Base-by-base conservation (phyloP, 1,139 yeast genomes). In the Debaryomyces sp. region DNA sequence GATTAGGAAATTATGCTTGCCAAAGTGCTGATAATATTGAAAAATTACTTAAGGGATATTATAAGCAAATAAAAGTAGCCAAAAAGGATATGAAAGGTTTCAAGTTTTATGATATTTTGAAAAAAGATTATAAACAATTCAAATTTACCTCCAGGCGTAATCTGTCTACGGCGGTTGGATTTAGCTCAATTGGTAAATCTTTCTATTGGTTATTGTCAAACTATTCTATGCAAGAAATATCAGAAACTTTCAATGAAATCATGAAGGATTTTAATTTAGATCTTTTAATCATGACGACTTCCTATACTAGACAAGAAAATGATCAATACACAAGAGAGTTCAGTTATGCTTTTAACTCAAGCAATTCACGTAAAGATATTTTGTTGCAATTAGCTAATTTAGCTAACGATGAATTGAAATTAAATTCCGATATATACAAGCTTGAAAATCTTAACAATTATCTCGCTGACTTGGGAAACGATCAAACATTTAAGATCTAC, bases 111-210 rank as follows among this genome's bases (percentile, higher is more conserved):
- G 96, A 89, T 46, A 66, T 92, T 13, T 71, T 92, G 42, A 72
- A 85, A 41, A 91, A 90, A 64, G 99, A 92, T 63, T 92, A 88
- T 66, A 92, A 92, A 61, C 85, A 84, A 58, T 91, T 87, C 71
- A 70, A 67, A 4, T 80, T 81, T 51, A 59, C 57, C 1, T 64
- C 66, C 10, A 68, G 67, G 0, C 65, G 66, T 6, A 60, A 61
- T 2, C 17, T 39, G 2, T 21, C 26, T 7, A 56, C 57, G 1
- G 65, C 61, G 7, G 75, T 89, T 29, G 98, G 97, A 0, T 85
- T 91, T 58, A 81, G 94, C 46, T 87, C 97, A 0, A 71, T 87
- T 17, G 89, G 87, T 1, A 84, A 82, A 61, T 75, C 91, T 0
- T 67, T 86, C 38, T 68, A 70, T n/a, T 85, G 89, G 85, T 59